phyloP scores from a whole-genome alignment of 139 green algal species.

The Pleodorina starrii region DNA sequence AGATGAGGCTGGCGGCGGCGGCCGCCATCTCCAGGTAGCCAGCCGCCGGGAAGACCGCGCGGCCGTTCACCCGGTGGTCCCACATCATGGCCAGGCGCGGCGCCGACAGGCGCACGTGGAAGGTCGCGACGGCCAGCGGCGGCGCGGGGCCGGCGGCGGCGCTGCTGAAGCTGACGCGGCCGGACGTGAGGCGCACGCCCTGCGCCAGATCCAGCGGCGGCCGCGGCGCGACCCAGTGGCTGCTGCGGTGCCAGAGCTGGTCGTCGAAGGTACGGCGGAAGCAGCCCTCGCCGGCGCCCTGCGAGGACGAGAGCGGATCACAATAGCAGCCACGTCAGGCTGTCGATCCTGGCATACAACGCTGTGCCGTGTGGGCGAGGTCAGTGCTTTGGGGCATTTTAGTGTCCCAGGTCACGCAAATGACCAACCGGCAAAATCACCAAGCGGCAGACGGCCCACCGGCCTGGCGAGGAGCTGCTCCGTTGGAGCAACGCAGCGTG shows the following conservation, averaged over 20 bases:
- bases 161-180: too few relatives aligned
- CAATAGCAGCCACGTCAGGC: too few relatives aligned
- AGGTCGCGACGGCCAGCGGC: neutral
- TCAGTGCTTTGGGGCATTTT: too few relatives aligned
- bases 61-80: slow-evolving; percentile 49
- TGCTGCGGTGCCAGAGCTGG: neutral
- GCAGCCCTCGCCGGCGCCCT: neutral
- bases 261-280: neutral
- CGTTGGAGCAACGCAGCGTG: too few relatives aligned
- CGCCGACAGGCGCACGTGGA: neutral
- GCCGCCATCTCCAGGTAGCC: slow-evolving; percentile 53
- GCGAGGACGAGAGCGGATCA: too few relatives aligned
- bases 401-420: too few relatives aligned
- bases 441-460: too few relatives aligned
- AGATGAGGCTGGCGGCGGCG: neutral
- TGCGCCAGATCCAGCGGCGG: slow-evolving; percentile 23
- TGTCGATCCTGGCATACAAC: too few relatives aligned
- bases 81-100: slow-evolving; percentile 44
- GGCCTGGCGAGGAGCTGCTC: too few relatives aligned
- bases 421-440: too few relatives aligned
- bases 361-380: too few relatives aligned
- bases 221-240: slow-evolving; percentile 39
- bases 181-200: neutral
- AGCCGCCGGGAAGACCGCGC: slow-evolving; percentile 45
- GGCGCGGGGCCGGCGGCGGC: neutral